phyloP scores from a whole-genome alignment of 352 stramenopile genomes.

The Pythium periplocum region DNA sequence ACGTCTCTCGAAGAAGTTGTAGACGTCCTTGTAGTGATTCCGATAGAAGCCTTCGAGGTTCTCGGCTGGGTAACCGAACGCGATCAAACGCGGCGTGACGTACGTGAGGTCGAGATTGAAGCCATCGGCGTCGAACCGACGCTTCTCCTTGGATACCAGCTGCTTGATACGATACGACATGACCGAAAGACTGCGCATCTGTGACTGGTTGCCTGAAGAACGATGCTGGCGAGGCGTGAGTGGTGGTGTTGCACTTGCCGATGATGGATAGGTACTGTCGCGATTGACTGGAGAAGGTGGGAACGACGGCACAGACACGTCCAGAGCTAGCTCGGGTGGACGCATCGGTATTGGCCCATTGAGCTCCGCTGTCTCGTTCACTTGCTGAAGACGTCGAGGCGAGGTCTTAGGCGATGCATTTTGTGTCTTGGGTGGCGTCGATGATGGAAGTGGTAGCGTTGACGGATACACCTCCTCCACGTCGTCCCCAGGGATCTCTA shows the following conservation, averaged over 20 bases:
- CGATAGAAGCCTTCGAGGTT: slow-evolving; percentile 86
- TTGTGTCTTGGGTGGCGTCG: background rate
- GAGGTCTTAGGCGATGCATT: background rate
- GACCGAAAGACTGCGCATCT: slow-evolving; percentile 34
- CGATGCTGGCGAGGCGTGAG: slow-evolving; percentile 8
- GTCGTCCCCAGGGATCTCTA: background rate
- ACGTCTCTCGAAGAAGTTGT: slow-evolving; percentile 84
- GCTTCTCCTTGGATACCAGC: slow-evolving; percentile 89
- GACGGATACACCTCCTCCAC: background rate
- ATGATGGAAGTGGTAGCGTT: background rate
- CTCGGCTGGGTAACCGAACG: slow-evolving; percentile 85
- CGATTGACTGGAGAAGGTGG: no score
- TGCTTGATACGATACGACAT: slow-evolving; percentile 68
- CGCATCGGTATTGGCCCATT: slow-evolving; percentile 6
- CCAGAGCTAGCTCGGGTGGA: slow-evolving; percentile 11
- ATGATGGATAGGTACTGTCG: no score
- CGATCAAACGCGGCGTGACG: slow-evolving; percentile 82
- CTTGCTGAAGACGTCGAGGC: background rate
- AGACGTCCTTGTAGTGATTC: slow-evolving; percentile 89
- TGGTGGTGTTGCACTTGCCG: no score
- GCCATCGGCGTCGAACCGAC: slow-evolving; percentile 76
- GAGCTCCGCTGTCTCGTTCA: no score
- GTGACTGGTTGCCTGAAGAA: slow-evolving; percentile 19
- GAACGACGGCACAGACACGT: background rate
- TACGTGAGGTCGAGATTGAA: slow-evolving; percentile 93